Evolutionary conservation across 1,139 yeast genomes (phyloP), one percentile per base, ranked within the genome.

Genomic region (Yamadazyma jaroonii): DNA sequence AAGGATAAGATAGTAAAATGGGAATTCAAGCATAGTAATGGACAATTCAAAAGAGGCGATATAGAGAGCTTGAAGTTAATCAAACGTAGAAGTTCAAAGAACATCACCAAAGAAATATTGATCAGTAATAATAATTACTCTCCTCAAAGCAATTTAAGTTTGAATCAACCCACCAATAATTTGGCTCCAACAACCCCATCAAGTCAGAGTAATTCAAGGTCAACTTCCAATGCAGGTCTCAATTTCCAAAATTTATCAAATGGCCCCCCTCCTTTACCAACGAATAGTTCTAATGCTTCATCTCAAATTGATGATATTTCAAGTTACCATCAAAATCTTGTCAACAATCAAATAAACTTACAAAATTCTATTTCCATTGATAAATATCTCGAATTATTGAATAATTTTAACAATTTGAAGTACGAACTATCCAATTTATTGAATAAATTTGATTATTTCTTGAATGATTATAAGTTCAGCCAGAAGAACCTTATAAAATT

Each of bases 1-100:
- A 13, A 35, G 15, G 26, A 21, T 5, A 23, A 23, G 3, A 21
- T 25, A 6, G 23, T 17, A 7, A 32, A 25, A 11, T 84, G 92
- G 92, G 90, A 84, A 57, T 84, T 84, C 54, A 73, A 79, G 37
- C 92, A 84, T 54, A 72, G 81, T 24, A 72, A 82, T 10, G 79
- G 78, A 27, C 77, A 74, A 45, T 84, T 84, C 57, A 69, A 77
- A 43, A 79, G 77, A 48, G 89, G 85, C 29, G 87, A 81, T 54
- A 61, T 74, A 9, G 79, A 74, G 34, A 64, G 78, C 17, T 58
- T 84, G 37, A 74, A 75, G 44, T 62, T 70, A 27, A 83, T 84
- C 50, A 81, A 80, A 55, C 65, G 92, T 52, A 59, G 89, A 39
- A 74, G 84, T 7, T 75, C 82, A 21, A 77, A 81, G 43, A 77